A percentile compares a stretch with the other conserved stretches of the same genome.
These are phyloP conservation scores for Suaeda aralocaspica DNA, from an alignment of 148 eudicot genomes.

Conservation along the genomic window DNA sequence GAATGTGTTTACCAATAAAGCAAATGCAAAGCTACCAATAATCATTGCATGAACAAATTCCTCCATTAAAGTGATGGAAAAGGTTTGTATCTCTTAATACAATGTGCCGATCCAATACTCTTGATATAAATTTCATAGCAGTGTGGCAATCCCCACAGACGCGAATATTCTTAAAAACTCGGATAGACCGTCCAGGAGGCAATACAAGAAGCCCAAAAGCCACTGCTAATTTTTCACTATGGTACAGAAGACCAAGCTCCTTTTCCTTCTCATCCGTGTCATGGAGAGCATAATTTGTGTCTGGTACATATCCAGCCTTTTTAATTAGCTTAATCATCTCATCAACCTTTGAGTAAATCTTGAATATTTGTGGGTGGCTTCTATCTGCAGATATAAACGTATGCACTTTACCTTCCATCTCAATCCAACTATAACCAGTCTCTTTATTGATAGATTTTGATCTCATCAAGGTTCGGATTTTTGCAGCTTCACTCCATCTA, in stretches of 20 bases:
- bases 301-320: constrained; percentile 61
- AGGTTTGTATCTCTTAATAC: constrained; percentile 59
- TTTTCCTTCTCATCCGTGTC: constrained; percentile 61
- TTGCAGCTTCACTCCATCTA: constrained; percentile 56
- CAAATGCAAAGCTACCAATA: constrained; percentile 37
- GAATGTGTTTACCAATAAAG: neutral
- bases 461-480: constrained; percentile 50
- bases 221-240: constrained; percentile 81
- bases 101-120: constrained; percentile 41
- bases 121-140: constrained; percentile 60
- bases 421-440: constrained; percentile 72
- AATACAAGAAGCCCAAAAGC: constrained; percentile 61
- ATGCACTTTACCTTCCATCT: constrained; percentile 53
- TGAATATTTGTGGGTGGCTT: constrained; percentile 32
- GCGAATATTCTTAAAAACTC: constrained; percentile 64
- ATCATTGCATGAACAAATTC: constrained; percentile 57
- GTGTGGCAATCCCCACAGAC: constrained; percentile 81
- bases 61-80: constrained; percentile 60
- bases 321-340: constrained; percentile 47
- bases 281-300: constrained; percentile 57
- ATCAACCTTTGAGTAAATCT: constrained; percentile 51
- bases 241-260: constrained; percentile 61
- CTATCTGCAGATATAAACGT: constrained; percentile 57
- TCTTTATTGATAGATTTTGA: constrained; percentile 51
- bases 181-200: constrained; percentile 49